Evolutionary conservation across 345 rosid genomes (phyloP).

Genomic region (Microthlaspi erraticum): DNA sequence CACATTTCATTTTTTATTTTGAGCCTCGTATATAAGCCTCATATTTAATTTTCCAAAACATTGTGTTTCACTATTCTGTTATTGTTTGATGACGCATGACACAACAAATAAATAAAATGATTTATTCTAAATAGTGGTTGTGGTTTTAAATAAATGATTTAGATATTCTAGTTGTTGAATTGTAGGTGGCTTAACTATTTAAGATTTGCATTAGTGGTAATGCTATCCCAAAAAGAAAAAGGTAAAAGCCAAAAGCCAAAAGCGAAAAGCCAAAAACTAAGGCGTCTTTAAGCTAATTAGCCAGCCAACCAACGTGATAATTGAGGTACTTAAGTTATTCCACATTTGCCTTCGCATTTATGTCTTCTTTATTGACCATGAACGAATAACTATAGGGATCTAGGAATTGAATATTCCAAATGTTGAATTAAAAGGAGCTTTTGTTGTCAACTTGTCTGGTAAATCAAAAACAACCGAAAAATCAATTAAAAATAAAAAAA

Average conservation of each 20-base stretch:
- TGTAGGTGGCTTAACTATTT: too few relatives aligned
- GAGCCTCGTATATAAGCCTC: neutral
- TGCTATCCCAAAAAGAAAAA: neutral
- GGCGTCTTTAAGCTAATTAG: slow-evolving; percentile 11
- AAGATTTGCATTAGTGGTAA: too few relatives aligned
- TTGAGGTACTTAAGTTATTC: slow-evolving; percentile 27
- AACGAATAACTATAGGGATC: slow-evolving; percentile 18
- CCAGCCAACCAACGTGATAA: slow-evolving; percentile 3
- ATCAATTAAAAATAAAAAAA: neutral
- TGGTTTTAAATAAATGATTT: too few relatives aligned
- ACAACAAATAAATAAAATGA: neutral
- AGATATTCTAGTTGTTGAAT: too few relatives aligned
- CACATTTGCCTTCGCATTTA: slow-evolving; percentile 17
- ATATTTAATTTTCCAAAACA: neutral
- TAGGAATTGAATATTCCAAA: slow-evolving; percentile 21
- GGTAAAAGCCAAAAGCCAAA: slow-evolving; percentile 20
- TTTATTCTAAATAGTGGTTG: too few relatives aligned
- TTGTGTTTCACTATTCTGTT: neutral
- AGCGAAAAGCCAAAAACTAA: slow-evolving; percentile 17
- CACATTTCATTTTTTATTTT: neutral
- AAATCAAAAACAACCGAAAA: neutral
- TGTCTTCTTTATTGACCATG: slow-evolving; percentile 2
- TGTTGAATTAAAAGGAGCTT: neutral
- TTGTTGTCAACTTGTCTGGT: neutral
- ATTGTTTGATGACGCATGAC: neutral